Conservation (phyloP, 2,329 filamentous ascomycete species). For the Ustilaginoidea virens region DNA sequence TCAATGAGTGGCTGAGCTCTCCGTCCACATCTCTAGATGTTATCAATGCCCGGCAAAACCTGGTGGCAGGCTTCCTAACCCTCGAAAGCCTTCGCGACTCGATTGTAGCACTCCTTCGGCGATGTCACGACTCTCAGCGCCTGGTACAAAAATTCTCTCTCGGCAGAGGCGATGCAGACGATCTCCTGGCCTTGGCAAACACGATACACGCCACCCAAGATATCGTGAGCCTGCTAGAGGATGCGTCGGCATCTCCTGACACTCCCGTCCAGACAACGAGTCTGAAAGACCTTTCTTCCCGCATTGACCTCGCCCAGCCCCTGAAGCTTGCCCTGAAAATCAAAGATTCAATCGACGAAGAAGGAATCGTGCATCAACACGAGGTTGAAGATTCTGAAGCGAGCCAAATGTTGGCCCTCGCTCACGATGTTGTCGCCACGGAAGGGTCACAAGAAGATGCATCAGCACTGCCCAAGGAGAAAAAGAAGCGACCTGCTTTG, state of each 20-base stretch:
- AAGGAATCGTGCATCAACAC: slow-evolving; percentile 71
- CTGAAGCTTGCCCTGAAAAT: slow-evolving; percentile 56
- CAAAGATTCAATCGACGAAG: slow-evolving; percentile 72
- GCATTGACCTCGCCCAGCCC: slow-evolving; percentile 53
- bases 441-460: slow-evolving; percentile 47
- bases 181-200: slow-evolving; percentile 67
- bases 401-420: slow-evolving; percentile 54
- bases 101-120: slow-evolving; percentile 50
- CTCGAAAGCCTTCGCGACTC: slow-evolving; percentile 54
- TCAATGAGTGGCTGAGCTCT: slow-evolving; percentile 74
- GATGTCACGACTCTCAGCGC: slow-evolving; percentile 73
- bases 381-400: slow-evolving; percentile 58
- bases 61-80: slow-evolving; percentile 61
- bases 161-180: slow-evolving; percentile 81
- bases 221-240: slow-evolving; percentile 35
- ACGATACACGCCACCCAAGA: slow-evolving; percentile 64
- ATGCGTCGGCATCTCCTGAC: slow-evolving; percentile 7
- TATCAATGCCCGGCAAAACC: slow-evolving; percentile 66
- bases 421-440: slow-evolving; percentile 51
- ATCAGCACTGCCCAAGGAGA: slow-evolving; percentile 37
- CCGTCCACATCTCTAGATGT: slow-evolving; percentile 74
- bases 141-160: slow-evolving; percentile 89
- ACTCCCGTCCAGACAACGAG: slow-evolving; percentile 14
- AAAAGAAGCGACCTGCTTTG: slow-evolving; percentile 28
- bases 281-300: slow-evolving; percentile 29